Evolutionary conservation across 164 flowering plant species (phyloP).

Genomic region (Magnolia sinica): DNA sequence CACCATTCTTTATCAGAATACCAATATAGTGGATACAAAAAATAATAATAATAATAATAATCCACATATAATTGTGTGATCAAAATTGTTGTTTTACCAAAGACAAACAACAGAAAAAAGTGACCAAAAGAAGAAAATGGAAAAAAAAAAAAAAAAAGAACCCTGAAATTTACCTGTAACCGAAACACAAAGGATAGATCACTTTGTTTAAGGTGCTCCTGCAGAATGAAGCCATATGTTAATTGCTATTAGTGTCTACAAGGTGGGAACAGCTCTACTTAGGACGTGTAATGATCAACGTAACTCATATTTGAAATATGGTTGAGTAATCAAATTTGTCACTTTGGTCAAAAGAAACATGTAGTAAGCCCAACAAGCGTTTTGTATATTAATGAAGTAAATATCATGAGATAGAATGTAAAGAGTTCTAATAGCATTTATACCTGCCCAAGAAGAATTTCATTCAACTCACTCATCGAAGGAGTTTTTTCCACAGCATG

Average conservation of each 20-base stretch:
- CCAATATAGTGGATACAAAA: not conserved
- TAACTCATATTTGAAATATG: not conserved
- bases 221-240: constrained; percentile 30
- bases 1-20: not conserved
- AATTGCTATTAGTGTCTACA: not conserved
- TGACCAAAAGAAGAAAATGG: not conserved
- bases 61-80: not conserved
- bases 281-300: not conserved
- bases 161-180: constrained; percentile 58
- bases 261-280: not conserved
- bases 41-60: no score
- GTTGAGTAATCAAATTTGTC: not conserved
- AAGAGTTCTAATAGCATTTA: not conserved
- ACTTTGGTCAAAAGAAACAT: not conserved
- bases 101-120: not conserved
- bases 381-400: not conserved
- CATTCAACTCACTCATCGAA: constrained; percentile 97
- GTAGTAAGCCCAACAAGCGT: not conserved
- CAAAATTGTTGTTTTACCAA: not conserved
- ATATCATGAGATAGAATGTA: not conserved
- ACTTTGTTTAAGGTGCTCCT: constrained; percentile 95
- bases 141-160: not conserved
- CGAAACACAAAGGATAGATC: constrained; percentile 91
- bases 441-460: constrained; percentile 97
- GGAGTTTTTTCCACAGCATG: constrained; percentile 92